phyloP scores from a whole-genome alignment of 2,329 filamentous ascomycete species.

The Magnaporthiopsis rhizophila region DNA sequence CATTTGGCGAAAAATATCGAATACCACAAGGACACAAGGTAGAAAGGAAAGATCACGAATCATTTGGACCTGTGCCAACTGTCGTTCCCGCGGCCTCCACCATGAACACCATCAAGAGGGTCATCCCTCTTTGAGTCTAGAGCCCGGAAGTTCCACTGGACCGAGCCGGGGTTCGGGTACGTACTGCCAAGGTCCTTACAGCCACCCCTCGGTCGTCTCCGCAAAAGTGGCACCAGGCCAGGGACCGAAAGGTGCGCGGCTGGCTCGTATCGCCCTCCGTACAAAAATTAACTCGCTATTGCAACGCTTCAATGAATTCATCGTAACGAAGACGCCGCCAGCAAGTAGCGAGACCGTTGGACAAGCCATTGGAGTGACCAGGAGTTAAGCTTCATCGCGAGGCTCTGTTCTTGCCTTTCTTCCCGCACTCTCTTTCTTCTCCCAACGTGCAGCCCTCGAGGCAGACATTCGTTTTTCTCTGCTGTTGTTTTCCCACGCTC shows the following conservation, averaged over 20 bases:
- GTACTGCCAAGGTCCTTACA: background rate
- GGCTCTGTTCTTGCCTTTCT: conserved; percentile 11
- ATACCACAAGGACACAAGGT: background rate
- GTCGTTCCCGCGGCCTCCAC: background rate
- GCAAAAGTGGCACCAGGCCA: background rate
- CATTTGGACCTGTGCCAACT: background rate
- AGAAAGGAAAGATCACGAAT: background rate
- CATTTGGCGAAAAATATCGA: background rate
- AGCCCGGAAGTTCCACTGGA: background rate
- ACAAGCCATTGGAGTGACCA: background rate
- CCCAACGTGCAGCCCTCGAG: conserved; percentile 3
- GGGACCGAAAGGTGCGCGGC: conserved; percentile 10
- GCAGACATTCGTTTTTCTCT: conserved; percentile 20
- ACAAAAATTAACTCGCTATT: conserved; percentile 11
- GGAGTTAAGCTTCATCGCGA: conserved; percentile 5
- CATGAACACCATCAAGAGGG: background rate
- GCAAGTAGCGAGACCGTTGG: conserved; percentile 8
- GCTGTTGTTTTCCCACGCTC: conserved; percentile 5
- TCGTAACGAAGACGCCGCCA: conserved; percentile 1
- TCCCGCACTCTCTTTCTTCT: background rate
- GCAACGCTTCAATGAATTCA: conserved; percentile 3
- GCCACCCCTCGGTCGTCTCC: background rate
- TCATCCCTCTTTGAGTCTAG: background rate
- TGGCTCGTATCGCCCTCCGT: conserved; percentile 12
- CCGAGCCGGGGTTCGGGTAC: background rate